Evolutionary conservation across 345 rosid genomes (phyloP), one percentile per base, ranked within the genome.

Genomic region (Eutrema japonicum): DNA sequence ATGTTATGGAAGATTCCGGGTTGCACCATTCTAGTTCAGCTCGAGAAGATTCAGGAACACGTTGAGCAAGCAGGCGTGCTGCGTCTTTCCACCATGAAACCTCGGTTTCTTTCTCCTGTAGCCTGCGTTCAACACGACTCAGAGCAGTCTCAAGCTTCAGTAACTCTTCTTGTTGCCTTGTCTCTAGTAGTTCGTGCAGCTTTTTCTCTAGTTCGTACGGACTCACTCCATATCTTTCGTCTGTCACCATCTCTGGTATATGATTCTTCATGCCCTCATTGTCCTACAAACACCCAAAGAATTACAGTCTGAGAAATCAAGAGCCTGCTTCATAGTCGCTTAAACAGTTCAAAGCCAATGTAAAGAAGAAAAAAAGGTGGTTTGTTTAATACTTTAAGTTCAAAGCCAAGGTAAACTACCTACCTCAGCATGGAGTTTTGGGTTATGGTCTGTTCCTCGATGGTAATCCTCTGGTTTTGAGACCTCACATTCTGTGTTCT

Each of bases 61-160:
- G 86, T 61, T 57, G 68, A 49, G 89, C 79, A 52, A 86, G 68
- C 42, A 83, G 70, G 43, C 63, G 41, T 10, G 92, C 92, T 10
- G 90, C 86, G 69, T 84, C 96, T 82, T 85, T 91, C 97, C 94
- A 93, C 96, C 91, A 85, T 5, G 83, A 82, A 51, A 83, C 77
- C 87, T 93, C 97, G 12, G 72, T 60, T 68, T 93, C 97, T 79
- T 87, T 88, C 81, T 86, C 90, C 2, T 38, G 60, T n/a, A 93
- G 91, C 78, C 82, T 82, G 38, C 75, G 77, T 56, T 76, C 75
- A 30, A 78, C 77, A 27, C 77, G 65, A 57, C 66, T 77, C 37
- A 93, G 66, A 66, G 86, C 89, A 32, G 82, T 78, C 83, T 89
- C 85, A 10, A 93, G 89, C 83, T 88, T 90, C 60, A 67, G 79